These are phyloP conservation scores for Cytospora piceicola DNA, from an alignment of 2,329 filamentous ascomycete species.

Conservation along the genomic window DNA sequence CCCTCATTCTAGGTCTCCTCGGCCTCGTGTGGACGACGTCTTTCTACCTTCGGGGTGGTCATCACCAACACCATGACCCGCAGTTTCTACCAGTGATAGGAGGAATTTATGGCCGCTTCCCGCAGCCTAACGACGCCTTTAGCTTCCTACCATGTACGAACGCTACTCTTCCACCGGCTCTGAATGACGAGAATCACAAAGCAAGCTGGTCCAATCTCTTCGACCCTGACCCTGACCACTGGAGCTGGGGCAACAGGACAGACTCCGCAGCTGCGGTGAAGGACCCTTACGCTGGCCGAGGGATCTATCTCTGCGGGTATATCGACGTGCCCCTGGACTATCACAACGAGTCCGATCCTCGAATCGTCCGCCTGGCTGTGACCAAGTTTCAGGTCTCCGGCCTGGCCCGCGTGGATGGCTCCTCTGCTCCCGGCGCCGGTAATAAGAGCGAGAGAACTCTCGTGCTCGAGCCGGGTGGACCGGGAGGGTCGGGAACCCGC, in stretches of 20 bases:
- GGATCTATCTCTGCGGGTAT: conserved; percentile 54
- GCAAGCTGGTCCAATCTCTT: conserved; percentile 47
- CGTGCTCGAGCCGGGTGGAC: conserved; percentile 55
- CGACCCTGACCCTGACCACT: conserved; percentile 49
- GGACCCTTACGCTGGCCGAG: conserved; percentile 44
- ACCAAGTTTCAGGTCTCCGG: conserved; percentile 55
- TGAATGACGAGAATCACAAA: conserved; percentile 45
- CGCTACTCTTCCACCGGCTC: conserved; percentile 44
- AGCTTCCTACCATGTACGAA: conserved; percentile 53
- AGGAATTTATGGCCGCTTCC: conserved; percentile 45
- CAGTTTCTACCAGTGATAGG: not conserved
- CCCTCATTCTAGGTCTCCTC: not conserved
- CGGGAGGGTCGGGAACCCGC: conserved; percentile 51
- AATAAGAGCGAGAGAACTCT: conserved; percentile 51
- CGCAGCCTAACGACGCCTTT: conserved; percentile 48
- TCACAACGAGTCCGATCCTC: conserved; percentile 47
- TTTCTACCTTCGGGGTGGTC: conserved; percentile 5
- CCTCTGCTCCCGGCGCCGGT: conserved; percentile 31
- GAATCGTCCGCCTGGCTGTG: conserved; percentile 52
- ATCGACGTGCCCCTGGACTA: conserved; percentile 54
- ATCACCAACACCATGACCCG: conserved; percentile 6
- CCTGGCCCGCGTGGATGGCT: conserved; percentile 38
- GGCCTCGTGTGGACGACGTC: conserved; percentile 1
- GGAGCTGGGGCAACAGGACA: conserved; percentile 49
- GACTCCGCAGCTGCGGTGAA: conserved; percentile 20